Evolutionary conservation across 2,329 filamentous ascomycete genomes (phyloP), one percentile per base, ranked within the genome.

Genomic region (Exophiala alcalophila): DNA sequence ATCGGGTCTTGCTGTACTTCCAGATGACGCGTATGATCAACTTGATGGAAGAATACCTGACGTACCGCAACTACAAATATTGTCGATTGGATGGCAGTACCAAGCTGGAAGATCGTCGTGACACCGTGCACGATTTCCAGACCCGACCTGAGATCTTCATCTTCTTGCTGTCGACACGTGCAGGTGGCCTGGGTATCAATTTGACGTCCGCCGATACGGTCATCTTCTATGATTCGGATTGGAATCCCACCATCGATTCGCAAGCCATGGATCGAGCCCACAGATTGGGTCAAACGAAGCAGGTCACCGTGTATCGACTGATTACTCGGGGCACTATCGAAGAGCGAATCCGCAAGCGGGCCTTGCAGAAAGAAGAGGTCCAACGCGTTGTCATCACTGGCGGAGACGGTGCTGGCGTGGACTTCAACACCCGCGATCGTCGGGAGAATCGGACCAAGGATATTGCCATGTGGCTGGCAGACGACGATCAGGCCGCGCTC

Each of bases 1-100:
- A 98, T 58, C 89, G 92, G 60, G 92, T 98, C 15, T 74, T 98
- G 40, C 73, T 98, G 14, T 98, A 98, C 75, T 98, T 98, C 86
- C 92, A 98, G 73, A 98, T 98, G 92, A 98, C 92, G 3, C 86
- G 87, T 61, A 98, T 98, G 92, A 97, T 98, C 61, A 91, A 98
- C 64, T 73, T 98, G 48, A 97, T 97, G 86, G 92, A 98, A 65
- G 92, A 98, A 67, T 98, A 97, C 58, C 74, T 98, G 46, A 97
- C 92, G 0, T 97, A 97, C 70, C 87, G 92, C 63, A 96, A 97
- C 69, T 97, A 95, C 81, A 96, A 94, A 67, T 98, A 96, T 69
- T 94, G 91, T 59, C 86, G 92, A 47, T 77, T 98, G 30, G 92
- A 98, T 59, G 92, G 92, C 61, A 95, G 89, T 12, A 98, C 92